Evolutionary conservation across 2,329 filamentous ascomycete species (phyloP).

Genomic region (Xylariaceae sp.): DNA sequence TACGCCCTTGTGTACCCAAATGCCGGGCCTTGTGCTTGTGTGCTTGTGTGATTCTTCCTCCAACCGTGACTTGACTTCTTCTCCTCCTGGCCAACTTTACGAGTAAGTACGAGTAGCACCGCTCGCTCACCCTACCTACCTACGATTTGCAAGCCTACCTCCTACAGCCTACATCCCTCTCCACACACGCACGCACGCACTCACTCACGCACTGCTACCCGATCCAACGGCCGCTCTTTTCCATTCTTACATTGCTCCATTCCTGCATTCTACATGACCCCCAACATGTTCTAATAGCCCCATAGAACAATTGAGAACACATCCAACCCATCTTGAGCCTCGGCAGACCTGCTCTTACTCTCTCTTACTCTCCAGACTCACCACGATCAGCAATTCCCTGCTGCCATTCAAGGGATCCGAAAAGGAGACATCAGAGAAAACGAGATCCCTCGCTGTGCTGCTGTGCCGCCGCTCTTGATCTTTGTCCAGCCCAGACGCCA

Average conservation of each 20-base stretch:
- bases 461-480: neutral
- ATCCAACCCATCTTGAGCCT: neutral
- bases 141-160: neutral
- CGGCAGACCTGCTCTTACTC: neutral
- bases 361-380: neutral
- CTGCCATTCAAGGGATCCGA: neutral
- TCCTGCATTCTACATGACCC: constrained; percentile 1
- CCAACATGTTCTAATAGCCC: neutral
- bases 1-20: neutral
- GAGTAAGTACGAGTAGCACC: neutral
- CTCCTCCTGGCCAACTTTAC: neutral
- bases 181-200: constrained; percentile 13
- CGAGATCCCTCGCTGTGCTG: neutral
- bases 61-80: neutral
- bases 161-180: neutral
- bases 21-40: neutral
- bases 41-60: constrained; percentile 11
- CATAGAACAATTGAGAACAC: neutral
- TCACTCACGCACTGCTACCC: constrained; percentile 20
- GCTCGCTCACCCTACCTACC: too few relatives aligned
- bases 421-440: neutral
- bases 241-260: constrained; percentile 1
- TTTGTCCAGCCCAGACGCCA: neutral
- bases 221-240: constrained; percentile 7
- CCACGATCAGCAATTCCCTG: neutral